Conservation (phyloP, 2,329 filamentous ascomycete species). For the Davidsoniella eucalypti region DNA sequence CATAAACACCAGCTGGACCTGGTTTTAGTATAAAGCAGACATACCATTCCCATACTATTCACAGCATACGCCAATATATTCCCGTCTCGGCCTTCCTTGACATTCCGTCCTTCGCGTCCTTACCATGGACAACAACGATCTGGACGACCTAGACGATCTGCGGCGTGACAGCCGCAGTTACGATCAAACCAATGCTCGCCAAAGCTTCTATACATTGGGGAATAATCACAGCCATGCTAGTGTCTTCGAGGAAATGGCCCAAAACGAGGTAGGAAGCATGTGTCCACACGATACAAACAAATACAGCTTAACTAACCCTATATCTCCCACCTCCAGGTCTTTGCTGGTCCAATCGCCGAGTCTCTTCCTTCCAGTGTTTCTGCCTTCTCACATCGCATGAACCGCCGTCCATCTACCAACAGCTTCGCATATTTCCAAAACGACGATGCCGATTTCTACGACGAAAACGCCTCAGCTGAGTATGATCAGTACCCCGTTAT, state of each 20-base stretch:
- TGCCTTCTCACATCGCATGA: conserved; percentile 74
- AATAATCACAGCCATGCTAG: conserved; percentile 58
- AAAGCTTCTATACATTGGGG: conserved; percentile 7
- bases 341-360: conserved; percentile 83
- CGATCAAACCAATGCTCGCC: neutral
- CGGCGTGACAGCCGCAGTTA: neutral
- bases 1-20: no score
- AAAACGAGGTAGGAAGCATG: conserved; percentile 54
- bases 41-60: no score
- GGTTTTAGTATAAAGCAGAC: no score
- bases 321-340: conserved; percentile 37
- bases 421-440: conserved; percentile 85
- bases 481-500: conserved; percentile 8
- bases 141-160: neutral
- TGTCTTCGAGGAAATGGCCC: conserved; percentile 90
- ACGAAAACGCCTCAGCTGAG: conserved; percentile 11
- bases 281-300: neutral
- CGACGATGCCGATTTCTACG: conserved; percentile 31
- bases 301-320: neutral
- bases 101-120: neutral
- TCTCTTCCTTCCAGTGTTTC: conserved; percentile 88
- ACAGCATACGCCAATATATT: no score
- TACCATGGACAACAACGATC: neutral
- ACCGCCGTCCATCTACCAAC: conserved; percentile 64
- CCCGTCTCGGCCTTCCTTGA: neutral